Evolutionary conservation across 2,329 filamentous ascomycete genomes (phyloP).

Genomic region (Fusarium sp.): DNA sequence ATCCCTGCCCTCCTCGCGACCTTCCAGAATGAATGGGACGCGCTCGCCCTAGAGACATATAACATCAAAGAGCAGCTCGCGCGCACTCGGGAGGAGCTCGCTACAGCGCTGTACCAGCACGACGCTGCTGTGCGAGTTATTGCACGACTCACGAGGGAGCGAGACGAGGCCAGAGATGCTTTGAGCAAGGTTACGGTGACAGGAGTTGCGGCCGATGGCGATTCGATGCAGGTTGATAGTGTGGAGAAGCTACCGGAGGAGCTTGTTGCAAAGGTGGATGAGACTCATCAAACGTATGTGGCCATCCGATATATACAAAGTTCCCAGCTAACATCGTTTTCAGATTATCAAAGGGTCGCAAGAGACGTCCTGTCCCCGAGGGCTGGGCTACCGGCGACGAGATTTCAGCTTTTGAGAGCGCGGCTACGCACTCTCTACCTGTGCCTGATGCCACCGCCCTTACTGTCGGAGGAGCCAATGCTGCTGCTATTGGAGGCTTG

Average conservation of each 20-base stretch:
- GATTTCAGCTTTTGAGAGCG: conserved; percentile 66
- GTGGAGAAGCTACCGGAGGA: conserved; percentile 79
- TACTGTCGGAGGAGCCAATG: conserved; percentile 70
- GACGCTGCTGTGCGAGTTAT: conserved; percentile 98
- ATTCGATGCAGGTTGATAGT: conserved; percentile 92
- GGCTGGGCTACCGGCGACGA: conserved; percentile 85
- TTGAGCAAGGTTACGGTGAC: conserved; percentile 86
- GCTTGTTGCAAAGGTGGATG: conserved; percentile 79
- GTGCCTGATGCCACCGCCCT: conserved; percentile 65
- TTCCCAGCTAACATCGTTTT: conserved; percentile 27
- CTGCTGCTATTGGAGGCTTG: conserved; percentile 80
- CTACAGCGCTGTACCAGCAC: conserved; percentile 94
- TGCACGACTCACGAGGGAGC: conserved; percentile 87
- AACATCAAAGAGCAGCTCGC: conserved; percentile 89
- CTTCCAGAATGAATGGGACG: conserved; percentile 99
- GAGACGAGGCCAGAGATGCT: conserved; percentile 92
- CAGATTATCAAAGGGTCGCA: conserved; percentile 87
- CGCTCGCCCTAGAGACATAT: conserved; percentile 90
- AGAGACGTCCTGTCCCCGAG: conserved; percentile 87
- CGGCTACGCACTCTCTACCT: conserved; percentile 61
- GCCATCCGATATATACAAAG: neutral
- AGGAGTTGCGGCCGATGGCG: conserved; percentile 69
- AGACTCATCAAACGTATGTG: conserved; percentile 82
- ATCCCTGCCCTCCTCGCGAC: conserved; percentile 93
- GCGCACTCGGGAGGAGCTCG: conserved; percentile 92